Base-by-base conservation (phyloP, 768 basidiomycete genomes). In the Tylopilus rubrobrunneus region DNA sequence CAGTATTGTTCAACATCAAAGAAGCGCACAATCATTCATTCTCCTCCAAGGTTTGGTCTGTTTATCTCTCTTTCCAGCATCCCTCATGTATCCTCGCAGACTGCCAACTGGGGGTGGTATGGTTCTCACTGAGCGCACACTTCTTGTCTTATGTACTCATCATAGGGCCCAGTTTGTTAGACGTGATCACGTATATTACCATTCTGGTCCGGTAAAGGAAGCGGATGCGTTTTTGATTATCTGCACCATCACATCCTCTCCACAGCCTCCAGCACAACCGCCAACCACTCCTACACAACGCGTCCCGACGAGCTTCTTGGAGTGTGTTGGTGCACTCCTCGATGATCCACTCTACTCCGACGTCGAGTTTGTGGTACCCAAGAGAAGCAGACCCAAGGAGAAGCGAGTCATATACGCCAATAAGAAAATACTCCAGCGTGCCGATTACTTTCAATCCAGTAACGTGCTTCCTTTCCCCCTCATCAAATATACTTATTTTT, bases 81-180 rank as follows among this genome's bases (percentile, higher is more conserved):
- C 19, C 39, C 60, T 71, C 48, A 65, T 28, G 14, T 19, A 31
- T 33, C 23, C 15, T 45, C 11, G 45, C 53, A 88, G 85, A 86
- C 89, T 12, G 86, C 87, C 28, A 92, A 92, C 62, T 92, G 89
- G 91, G 89, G 89, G 68, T 93, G 91, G 89, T 87, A 78, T 47
- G 62, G 12, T 46, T 29, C 21, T 34, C 31, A 9, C 34, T 34
- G 45, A 55, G 41, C 48, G 50, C 36, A 52, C 27, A 31, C 31
- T 45, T 44, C n/a, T 4, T 6, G 2, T 29, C 52, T 65, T n/a
- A 54, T 31, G 19, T 29, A 41, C 40, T 36, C 40, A 41, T 33
- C 49, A 4, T 47, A 87, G 85, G 87, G 84, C 87, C 1, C 86
- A 89, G 65, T 94, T 93, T 67, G 83, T 88, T 37, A 80, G 81